Percentiles rank a stretch among this genome's conserved stretches.
phyloP scores from a whole-genome alignment of 2,329 filamentous ascomycete genomes.

The Epicoccum nigrum region DNA sequence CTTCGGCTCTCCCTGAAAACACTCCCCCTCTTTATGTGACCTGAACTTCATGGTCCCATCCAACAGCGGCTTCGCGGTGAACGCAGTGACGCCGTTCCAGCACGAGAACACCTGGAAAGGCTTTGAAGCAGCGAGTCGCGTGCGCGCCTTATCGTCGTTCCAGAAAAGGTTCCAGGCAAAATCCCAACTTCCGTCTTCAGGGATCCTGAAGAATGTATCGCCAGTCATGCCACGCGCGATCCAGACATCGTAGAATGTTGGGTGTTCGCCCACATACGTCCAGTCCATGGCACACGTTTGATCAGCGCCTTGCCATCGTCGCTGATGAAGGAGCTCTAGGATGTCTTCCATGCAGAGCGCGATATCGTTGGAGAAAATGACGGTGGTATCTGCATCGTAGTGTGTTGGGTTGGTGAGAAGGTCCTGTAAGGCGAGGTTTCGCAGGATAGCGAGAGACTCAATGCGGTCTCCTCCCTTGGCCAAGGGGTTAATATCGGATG shows the following conservation, averaged over 20 bases:
- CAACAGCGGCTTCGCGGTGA: conserved; percentile 57
- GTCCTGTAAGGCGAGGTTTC: conserved; percentile 60
- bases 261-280: conserved; percentile 52
- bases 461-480: conserved; percentile 50
- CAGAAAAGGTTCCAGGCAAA: conserved; percentile 52
- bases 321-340: conserved; percentile 62
- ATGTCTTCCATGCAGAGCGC: conserved; percentile 56
- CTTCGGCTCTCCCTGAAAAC: conserved; percentile 61
- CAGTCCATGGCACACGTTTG: conserved; percentile 68
- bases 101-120: conserved; percentile 67
- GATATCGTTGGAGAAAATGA: conserved; percentile 88
- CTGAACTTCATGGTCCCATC: conserved; percentile 56
- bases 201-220: conserved; percentile 62
- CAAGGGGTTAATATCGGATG: conserved; percentile 54
- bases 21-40: conserved; percentile 51
- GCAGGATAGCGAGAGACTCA: conserved; percentile 55
- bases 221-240: conserved; percentile 60
- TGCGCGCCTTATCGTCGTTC: conserved; percentile 51
- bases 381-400: conserved; percentile 94
- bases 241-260: conserved; percentile 65
- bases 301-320: conserved; percentile 54
- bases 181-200: conserved; percentile 56
- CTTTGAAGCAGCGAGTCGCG: conserved; percentile 43
- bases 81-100: conserved; percentile 63
- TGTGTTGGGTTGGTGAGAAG: conserved; percentile 68